phyloP scores from a whole-genome alignment of 768 basidiomycete genomes.

The Lactarius pseudohatsudake region DNA sequence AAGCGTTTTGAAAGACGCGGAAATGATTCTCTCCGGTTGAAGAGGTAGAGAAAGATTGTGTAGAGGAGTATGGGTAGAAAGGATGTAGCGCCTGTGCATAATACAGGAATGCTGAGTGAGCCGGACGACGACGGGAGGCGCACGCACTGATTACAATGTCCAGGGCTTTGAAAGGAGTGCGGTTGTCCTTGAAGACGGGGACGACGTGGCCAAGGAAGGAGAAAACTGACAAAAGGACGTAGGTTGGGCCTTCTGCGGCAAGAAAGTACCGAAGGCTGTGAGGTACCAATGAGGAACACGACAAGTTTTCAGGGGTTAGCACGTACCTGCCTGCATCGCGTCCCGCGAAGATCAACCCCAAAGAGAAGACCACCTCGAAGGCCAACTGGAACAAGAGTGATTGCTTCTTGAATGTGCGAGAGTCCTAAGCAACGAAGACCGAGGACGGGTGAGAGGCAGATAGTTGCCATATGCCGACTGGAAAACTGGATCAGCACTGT shows the following conservation, averaged over 20 bases:
- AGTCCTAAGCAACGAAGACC: constrained; percentile 70
- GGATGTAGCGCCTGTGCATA: constrained; percentile 48
- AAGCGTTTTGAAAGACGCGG: constrained; percentile 52
- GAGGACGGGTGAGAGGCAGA: constrained; percentile 68
- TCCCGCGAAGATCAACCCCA: constrained; percentile 51
- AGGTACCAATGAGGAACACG: not conserved
- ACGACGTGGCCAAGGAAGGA: constrained; percentile 60
- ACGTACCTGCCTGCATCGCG: constrained; percentile 52
- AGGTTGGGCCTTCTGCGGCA: constrained; percentile 59
- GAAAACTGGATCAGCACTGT: constrained; percentile 26
- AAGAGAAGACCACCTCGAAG: constrained; percentile 57
- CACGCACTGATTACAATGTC: constrained; percentile 63
- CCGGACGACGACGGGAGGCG: not conserved
- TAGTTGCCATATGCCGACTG: constrained; percentile 26
- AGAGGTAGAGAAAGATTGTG: constrained; percentile 58
- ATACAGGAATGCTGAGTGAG: not conserved
- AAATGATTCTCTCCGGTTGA: constrained; percentile 52
- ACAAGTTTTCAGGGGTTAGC: not conserved
- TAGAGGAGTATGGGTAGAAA: constrained; percentile 67
- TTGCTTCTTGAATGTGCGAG: constrained; percentile 43
- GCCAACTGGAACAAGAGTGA: constrained; percentile 61
- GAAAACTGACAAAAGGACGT: constrained; percentile 56
- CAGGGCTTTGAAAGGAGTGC: constrained; percentile 49
- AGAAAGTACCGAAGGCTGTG: constrained; percentile 58
- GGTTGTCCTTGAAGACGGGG: constrained; percentile 47